Base-by-base conservation (phyloP, 2,329 filamentous ascomycete genomes). In the Fusarium transvaalense region DNA sequence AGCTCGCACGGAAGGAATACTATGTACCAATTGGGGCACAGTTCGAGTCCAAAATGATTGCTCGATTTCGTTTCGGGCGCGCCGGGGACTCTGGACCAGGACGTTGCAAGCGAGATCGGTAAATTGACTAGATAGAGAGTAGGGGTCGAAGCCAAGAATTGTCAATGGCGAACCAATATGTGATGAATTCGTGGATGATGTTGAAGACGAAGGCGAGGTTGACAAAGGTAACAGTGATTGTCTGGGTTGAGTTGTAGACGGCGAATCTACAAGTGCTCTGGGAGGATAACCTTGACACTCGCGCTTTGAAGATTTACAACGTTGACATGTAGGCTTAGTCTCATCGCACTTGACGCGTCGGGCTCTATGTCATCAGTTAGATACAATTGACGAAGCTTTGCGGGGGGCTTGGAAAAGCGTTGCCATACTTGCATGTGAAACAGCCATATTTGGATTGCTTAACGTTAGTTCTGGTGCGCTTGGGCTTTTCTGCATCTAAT, bases 341-440 rank as follows among this genome's bases (percentile, higher is more conserved):
- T 72, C 70, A 52, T 72, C 70, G 8, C 70, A 72, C 21, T 72
- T 72, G 9, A 72, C 45, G 35, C 70, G 70, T 7, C 70, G 39
- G 13, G 67, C 52, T 45, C 70, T 72, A 27, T 13, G 14, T 38
- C 9, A 5, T 6, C 29, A 70, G 66, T 23, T n/a, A 27, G 0
- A 12, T 5, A 3, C 19, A 1, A 41, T 23, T 10, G 13, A 6
- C 23, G 23, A 1, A 0, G 7, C 9, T 9, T 17, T 8, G 2
- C 9, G 3, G 1, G 5, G 27, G 17, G 17, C 17, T 2, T 6
- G 1, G 12, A n/a, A 17, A 12, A 25, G 5, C 7, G 12, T 31
- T 13, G 5, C 27, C 56, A n/a, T 72, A 72, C 69, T 72, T 72
- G 69, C 69, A 72, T 6, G 69, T 72, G 19, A 71, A 66, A 19